These are phyloP conservation scores for Spiromastix sp. DNA, from an alignment of 2,329 filamentous ascomycete genomes.

Conservation along the genomic window DNA sequence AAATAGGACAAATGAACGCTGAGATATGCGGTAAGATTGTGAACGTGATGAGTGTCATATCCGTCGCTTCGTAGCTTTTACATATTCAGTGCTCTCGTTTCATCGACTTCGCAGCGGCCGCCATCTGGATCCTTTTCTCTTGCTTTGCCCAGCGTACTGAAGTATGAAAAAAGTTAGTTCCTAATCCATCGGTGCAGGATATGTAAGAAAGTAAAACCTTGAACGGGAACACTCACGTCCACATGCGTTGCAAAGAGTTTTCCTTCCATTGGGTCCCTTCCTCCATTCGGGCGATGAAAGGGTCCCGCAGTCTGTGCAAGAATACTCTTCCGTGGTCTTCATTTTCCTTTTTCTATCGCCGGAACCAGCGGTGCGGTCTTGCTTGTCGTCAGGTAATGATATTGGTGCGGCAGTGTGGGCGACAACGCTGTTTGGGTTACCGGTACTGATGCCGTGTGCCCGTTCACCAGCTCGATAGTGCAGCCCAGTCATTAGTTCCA, in stretches of 20 bases:
- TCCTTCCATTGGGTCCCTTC: slow-evolving; percentile 84
- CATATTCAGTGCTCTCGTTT: no score
- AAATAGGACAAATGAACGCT: no score
- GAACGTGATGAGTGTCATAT: no score
- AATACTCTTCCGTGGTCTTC: slow-evolving; percentile 75
- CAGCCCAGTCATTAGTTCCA: slow-evolving; percentile 86
- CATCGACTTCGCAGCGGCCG: not conserved
- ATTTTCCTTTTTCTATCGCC: slow-evolving; percentile 76
- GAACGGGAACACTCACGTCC: slow-evolving; percentile 51
- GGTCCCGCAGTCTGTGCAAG: slow-evolving; percentile 91
- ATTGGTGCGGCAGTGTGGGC: slow-evolving; percentile 82
- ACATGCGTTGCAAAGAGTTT: slow-evolving; percentile 92
- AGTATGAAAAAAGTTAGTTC: no score
- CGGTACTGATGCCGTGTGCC: slow-evolving; percentile 78
- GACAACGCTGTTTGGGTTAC: slow-evolving; percentile 67
- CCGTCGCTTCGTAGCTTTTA: no score
- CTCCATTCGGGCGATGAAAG: slow-evolving; percentile 93
- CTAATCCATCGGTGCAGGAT: no score
- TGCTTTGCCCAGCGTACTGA: slow-evolving; percentile 54
- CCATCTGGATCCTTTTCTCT: slow-evolving; percentile 57
- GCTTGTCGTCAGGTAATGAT: slow-evolving; percentile 66
- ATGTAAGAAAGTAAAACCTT: no score
- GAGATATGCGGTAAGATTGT: no score
- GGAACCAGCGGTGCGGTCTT: slow-evolving; percentile 41
- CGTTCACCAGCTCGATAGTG: slow-evolving; percentile 82